Evolutionary conservation across 805 yeast genomes (phyloP).

Genomic region (Candida coquimbonensis): DNA sequence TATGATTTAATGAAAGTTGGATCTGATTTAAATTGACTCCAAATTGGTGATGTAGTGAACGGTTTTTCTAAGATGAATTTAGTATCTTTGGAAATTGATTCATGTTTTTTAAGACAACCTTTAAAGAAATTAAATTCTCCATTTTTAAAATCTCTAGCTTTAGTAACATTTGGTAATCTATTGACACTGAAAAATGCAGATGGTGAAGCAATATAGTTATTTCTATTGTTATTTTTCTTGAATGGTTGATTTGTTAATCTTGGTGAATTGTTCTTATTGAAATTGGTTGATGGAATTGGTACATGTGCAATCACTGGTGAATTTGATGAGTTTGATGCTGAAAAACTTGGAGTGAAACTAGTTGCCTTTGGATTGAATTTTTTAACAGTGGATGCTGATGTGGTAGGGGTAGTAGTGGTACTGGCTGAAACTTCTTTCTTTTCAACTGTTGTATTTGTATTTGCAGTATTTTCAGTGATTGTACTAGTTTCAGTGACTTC

Average conservation of each 20-base stretch:
- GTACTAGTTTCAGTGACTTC: not conserved
- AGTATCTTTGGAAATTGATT: slow-evolving; percentile 1
- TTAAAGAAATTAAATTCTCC: slow-evolving; percentile 23
- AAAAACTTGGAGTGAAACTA: slow-evolving; percentile 47
- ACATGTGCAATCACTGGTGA: slow-evolving; percentile 5
- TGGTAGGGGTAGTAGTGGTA: slow-evolving; percentile 3
- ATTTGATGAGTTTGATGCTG: slow-evolving; percentile 8
- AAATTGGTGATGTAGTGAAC: slow-evolving; percentile 69
- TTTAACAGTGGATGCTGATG: slow-evolving; percentile 3
- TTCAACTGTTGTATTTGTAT: not conserved
- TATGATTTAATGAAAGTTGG: slow-evolving; percentile 44
- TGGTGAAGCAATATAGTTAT: slow-evolving; percentile 6
- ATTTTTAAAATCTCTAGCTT: slow-evolving; percentile 18
- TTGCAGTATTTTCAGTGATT: not conserved
- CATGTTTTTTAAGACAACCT: slow-evolving; percentile 19
- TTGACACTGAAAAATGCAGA: slow-evolving; percentile 15
- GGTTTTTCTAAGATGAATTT: slow-evolving; percentile 50
- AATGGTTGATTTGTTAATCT: slow-evolving; percentile 9
- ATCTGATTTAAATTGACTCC: slow-evolving; percentile 37
- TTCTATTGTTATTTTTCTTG: slow-evolving; percentile 1
- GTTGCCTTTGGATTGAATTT: slow-evolving; percentile 67
- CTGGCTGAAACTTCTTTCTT: not conserved
- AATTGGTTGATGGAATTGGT: too few species aligned
- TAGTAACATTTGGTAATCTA: slow-evolving; percentile 21
- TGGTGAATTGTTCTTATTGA: slow-evolving; percentile 17